phyloP scores from a whole-genome alignment of 2,329 filamentous ascomycete species.

The Alternaria rosae region DNA sequence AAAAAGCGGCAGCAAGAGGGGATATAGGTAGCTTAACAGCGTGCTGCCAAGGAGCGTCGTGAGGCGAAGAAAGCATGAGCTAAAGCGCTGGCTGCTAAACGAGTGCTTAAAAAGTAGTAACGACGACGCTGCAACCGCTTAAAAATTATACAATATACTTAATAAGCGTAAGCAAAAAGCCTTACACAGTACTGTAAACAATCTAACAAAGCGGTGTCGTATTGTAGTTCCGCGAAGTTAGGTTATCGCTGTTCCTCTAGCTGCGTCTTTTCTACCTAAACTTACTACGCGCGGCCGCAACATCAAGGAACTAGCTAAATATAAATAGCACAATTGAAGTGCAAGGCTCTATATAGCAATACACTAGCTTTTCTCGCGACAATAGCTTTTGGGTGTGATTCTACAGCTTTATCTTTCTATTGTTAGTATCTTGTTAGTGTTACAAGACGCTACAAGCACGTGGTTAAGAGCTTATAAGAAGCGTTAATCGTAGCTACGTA shows the following conservation, averaged over 20 bases:
- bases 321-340: no score
- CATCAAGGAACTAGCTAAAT: no score
- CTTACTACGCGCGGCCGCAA: no score
- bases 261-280: not conserved
- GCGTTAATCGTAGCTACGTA: no score
- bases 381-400: no score
- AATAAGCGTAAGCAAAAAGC: slow-evolving; percentile 1
- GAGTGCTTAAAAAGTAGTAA: slow-evolving; percentile 4
- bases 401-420: no score
- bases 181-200: not conserved
- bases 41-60: not conserved
- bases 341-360: no score
- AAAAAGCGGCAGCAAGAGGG: not conserved
- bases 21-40: not conserved
- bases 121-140: not conserved
- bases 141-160: not conserved
- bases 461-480: no score
- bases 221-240: not conserved
- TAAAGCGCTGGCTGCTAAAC: not conserved
- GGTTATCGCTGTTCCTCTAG: not conserved
- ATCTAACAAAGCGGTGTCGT: not conserved
- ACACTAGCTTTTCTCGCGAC: no score
- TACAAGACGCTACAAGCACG: no score
- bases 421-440: no score
- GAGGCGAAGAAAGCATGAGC: not conserved